Conservation (phyloP, 495 filamentous ascomycete species). For the Penicillium soppii region DNA sequence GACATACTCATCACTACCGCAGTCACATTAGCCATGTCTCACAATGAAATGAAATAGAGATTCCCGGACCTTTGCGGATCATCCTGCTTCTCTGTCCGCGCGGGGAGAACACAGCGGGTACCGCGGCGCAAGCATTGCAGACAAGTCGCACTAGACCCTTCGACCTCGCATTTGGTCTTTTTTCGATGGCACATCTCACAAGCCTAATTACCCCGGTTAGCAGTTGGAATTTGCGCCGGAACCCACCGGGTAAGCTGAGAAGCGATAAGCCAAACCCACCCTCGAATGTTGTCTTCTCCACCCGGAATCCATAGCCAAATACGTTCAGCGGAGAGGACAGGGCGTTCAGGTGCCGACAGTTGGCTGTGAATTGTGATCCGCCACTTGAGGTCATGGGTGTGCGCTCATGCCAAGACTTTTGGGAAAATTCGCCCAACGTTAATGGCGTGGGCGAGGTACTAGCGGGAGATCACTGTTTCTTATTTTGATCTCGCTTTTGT, state of each 20-base stretch:
- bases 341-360: neutral
- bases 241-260: neutral
- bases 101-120: constrained; percentile 85
- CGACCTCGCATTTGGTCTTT: constrained; percentile 96
- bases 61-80: constrained; percentile 73
- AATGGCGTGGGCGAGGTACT: neutral
- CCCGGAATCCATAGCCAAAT: neutral
- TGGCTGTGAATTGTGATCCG: neutral
- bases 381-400: neutral
- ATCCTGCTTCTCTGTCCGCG: constrained; percentile 86
- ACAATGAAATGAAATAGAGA: neutral
- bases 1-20: constrained; percentile 82
- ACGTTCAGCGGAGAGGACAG: neutral
- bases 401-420: constrained; percentile 6
- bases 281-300: neutral
- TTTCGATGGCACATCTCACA: constrained; percentile 97
- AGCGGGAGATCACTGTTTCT: neutral
- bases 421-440: constrained; percentile 1
- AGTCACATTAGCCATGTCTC: neutral
- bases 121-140: constrained; percentile 93
- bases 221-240: neutral
- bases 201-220: constrained; percentile 52
- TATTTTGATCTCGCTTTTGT: neutral
- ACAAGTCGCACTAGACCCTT: constrained; percentile 67
- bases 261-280: neutral